Conservation (phyloP, 306 rosid species). For the Dalbergia cochinchinensis region DNA sequence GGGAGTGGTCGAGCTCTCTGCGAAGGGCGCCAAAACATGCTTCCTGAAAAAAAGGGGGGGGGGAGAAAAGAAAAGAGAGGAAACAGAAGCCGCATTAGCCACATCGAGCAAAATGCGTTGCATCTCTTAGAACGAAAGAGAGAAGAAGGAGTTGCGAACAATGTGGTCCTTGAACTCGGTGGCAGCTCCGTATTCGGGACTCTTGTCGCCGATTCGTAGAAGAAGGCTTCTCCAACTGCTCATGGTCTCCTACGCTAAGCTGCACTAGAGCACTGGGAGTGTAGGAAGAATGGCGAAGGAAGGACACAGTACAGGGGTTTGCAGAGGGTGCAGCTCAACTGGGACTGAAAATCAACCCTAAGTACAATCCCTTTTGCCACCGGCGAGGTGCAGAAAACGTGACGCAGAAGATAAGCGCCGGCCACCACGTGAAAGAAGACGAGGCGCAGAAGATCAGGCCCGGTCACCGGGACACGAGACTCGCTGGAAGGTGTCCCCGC, state of each 20-base stretch:
- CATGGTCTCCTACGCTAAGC: slow-evolving; percentile 47
- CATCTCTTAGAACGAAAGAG: background rate
- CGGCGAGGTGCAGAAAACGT: no score
- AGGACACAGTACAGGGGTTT: slow-evolving; percentile 13
- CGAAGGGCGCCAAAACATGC: slow-evolving; percentile 83
- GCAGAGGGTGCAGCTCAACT: background rate
- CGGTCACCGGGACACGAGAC: no score
- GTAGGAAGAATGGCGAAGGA: background rate
- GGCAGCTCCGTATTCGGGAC: slow-evolving; percentile 80
- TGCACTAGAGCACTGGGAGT: background rate
- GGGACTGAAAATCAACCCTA: slow-evolving; percentile 43
- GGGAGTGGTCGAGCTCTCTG: slow-evolving; percentile 83
- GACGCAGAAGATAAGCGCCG: no score
- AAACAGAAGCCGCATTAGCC: slow-evolving; percentile 26
- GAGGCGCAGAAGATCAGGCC: no score
- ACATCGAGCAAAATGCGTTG: background rate
- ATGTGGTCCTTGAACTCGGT: slow-evolving; percentile 94
- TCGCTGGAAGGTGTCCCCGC: no score
- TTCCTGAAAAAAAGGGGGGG: slow-evolving; percentile 81
- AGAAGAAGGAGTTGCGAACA: slow-evolving; percentile 52
- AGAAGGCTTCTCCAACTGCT: slow-evolving; percentile 86
- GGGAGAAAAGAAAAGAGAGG: slow-evolving; percentile 8
- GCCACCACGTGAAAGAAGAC: no score
- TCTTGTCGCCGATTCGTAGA: slow-evolving; percentile 91
- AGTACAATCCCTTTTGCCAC: background rate